These are phyloP conservation scores for Colletotrichum sublineola DNA, from an alignment of 2,329 filamentous ascomycete genomes.

Conservation along the genomic window DNA sequence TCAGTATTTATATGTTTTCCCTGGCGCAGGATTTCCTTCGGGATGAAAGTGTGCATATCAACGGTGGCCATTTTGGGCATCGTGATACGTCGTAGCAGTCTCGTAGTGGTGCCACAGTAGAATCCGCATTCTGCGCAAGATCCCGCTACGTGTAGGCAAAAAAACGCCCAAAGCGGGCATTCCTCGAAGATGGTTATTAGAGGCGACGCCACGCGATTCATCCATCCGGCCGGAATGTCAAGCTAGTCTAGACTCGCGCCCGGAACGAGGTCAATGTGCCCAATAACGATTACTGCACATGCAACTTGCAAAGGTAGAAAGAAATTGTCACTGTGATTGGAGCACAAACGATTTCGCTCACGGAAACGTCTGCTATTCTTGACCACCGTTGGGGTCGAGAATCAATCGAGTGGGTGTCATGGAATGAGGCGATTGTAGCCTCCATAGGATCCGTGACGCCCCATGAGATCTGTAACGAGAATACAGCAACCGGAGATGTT, in stretches of 20 bases:
- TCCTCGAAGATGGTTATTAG: background rate
- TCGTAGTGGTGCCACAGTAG: background rate
- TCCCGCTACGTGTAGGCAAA: background rate
- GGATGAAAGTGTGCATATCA: background rate
- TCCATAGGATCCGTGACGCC: too few relatives aligned
- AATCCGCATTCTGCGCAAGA: slow-evolving; percentile 9
- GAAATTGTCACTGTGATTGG: background rate
- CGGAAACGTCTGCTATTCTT: background rate
- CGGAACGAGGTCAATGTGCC: slow-evolving; percentile 5
- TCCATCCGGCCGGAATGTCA: background rate
- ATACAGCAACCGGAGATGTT: too few relatives aligned
- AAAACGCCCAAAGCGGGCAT: slow-evolving; percentile 11
- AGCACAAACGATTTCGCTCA: background rate
- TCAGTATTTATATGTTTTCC: background rate
- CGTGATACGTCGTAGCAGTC: background rate
- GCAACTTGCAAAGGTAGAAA: slow-evolving; percentile 1
- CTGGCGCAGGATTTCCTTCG: background rate
- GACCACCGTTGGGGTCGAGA: too few relatives aligned
- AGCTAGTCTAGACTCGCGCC: slow-evolving; percentile 1
- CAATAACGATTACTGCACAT: slow-evolving; percentile 15
- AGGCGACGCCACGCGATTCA: slow-evolving; percentile 21
- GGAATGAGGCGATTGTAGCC: too few relatives aligned
- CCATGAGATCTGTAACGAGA: too few relatives aligned
- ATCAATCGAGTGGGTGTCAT: too few relatives aligned
- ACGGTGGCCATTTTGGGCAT: background rate